Conservation (phyloP, 2,329 filamentous ascomycete genomes). For the Fusarium nurragi region DNA sequence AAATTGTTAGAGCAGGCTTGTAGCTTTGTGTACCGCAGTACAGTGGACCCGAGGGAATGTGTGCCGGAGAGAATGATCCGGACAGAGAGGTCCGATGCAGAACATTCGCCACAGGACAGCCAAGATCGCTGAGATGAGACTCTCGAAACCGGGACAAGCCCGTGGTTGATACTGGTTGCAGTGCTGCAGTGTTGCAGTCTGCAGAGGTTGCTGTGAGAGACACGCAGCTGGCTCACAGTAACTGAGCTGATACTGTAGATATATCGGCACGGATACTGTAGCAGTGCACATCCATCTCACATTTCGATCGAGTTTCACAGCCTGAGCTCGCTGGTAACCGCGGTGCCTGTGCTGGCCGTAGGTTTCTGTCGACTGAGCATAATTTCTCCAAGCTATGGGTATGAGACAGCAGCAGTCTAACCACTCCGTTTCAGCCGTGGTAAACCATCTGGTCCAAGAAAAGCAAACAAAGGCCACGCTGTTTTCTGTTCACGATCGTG, state of each 20-base stretch:
- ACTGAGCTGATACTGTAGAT: neutral
- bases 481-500: neutral
- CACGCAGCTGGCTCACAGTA: slow-evolving; percentile 1
- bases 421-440: neutral
- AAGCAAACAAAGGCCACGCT: neutral
- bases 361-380: neutral
- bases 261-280: neutral
- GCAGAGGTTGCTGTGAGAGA: neutral
- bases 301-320: slow-evolving; percentile 12
- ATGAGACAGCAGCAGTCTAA: neutral
- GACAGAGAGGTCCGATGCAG: neutral
- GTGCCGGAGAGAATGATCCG: slow-evolving; percentile 32
- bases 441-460: neutral
- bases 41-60: slow-evolving; percentile 11
- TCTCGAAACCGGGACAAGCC: neutral
- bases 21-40: slow-evolving; percentile 25
- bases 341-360: neutral
- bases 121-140: neutral
- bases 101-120: neutral
- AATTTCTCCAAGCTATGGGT: no score
- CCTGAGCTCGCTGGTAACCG: neutral
- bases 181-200: neutral
- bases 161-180: neutral
- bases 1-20: slow-evolving; percentile 34
- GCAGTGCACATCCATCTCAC: slow-evolving; percentile 1